Evolutionary conservation across 1,284 basidiomycete species (phyloP), one percentile per base, ranked within the genome.

Genomic region (Neonothopanus nambi): DNA sequence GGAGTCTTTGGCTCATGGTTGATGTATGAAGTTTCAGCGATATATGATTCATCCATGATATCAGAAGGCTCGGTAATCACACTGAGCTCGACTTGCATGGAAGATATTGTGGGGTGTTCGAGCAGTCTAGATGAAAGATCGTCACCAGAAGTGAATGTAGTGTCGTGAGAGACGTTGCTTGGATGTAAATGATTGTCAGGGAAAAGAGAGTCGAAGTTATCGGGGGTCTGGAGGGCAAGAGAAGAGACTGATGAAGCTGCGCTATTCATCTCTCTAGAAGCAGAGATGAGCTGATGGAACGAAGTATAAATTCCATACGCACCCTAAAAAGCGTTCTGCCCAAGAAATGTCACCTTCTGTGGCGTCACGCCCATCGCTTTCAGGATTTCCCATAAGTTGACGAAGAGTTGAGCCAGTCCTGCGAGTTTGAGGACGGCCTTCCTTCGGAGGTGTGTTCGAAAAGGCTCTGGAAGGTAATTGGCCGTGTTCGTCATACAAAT

Each of bases 291-390:
- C 37, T 26, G 49, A 12, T 40, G 24, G 18, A 53, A 44, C 21
- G 26, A n/a, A 5, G 33, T 28, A 15, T 2, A 26, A 39, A 17
- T 12, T 48, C 26, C 30, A 33, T 1, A 62, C 81, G 56, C 62
- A 89, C 88, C 76, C 79, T 53, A 91, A 72, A 65, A 80, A 84
- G 33, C 78, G 77, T 68, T 91, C 88, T 11, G 88, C 88, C 88
- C 88, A 91, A 2, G 86, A 89, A 49, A 91, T 87, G 61, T 90
- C 88, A 9, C 85, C 83, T 63, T 88, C 85, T 9, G 56, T 74
- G 24, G 72, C 67, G 48, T 66, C 59, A 75, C 71, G 0, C 5
- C 82, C 72, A 45, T 15, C 24, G 18, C 36, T 24, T 15, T 36
- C 41, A 39, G 51, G 24, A 18, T 76, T 76, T 3, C 85, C 85